A percentile compares a stretch with the other conserved stretches of the same genome.
These are phyloP conservation scores for Tephrocybe sp. DNA, from an alignment of 768 basidiomycete genomes.

Conservation along the genomic window DNA sequence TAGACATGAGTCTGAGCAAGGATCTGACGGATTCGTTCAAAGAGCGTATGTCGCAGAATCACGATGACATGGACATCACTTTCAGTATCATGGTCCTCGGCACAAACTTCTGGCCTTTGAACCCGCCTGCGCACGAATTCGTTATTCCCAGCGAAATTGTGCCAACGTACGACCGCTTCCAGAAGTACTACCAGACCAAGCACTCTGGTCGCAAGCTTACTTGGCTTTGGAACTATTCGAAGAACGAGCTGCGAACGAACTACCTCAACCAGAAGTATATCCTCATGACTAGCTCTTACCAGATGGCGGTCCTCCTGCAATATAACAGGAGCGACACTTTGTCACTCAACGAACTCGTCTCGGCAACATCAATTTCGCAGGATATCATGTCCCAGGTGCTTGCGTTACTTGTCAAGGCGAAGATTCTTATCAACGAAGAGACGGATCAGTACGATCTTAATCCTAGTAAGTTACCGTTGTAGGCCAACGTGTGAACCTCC, in stretches of 20 bases:
- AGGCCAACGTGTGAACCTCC: slow-evolving; percentile 3
- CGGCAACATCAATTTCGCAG: slow-evolving; percentile 79
- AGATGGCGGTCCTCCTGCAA: slow-evolving; percentile 94
- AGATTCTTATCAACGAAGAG: slow-evolving; percentile 88
- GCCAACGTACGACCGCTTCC: slow-evolving; percentile 88
- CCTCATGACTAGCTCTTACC: slow-evolving; percentile 93
- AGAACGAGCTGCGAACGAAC: slow-evolving; percentile 94
- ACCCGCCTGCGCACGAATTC: slow-evolving; percentile 82
- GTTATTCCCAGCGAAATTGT: slow-evolving; percentile 86
- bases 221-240: slow-evolving; percentile 98
- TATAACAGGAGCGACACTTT: slow-evolving; percentile 93
- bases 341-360: slow-evolving; percentile 74
- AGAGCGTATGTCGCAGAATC: slow-evolving; percentile 87
- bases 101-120: slow-evolving; percentile 96
- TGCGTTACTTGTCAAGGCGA: slow-evolving; percentile 80
- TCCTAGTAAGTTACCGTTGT: slow-evolving; percentile 42
- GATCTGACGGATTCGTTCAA: slow-evolving; percentile 97
- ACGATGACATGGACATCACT: slow-evolving; percentile 87
- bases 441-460: slow-evolving; percentile 90
- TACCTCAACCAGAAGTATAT: slow-evolving; percentile 96
- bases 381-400: slow-evolving; percentile 76
- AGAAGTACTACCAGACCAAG: slow-evolving; percentile 91
- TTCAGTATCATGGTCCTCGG: slow-evolving; percentile 95
- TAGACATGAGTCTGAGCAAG: slow-evolving; percentile 94
- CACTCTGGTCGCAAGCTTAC: slow-evolving; percentile 95